Conservation (phyloP, 2,329 filamentous ascomycete species). For the Aspergillus sp. region DNA sequence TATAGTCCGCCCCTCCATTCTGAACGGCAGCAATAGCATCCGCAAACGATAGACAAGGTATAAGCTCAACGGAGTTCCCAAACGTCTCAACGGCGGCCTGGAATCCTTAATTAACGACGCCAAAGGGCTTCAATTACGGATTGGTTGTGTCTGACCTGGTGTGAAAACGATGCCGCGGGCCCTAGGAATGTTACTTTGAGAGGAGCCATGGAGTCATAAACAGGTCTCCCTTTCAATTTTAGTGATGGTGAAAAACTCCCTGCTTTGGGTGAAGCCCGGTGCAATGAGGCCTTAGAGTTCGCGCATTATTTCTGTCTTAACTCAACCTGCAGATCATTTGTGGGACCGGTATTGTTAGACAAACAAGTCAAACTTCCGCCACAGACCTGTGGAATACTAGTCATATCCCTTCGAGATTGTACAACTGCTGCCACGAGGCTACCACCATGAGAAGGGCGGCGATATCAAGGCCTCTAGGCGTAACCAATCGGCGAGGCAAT, state of each 20-base stretch:
- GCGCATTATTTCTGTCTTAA: neutral
- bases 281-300: neutral
- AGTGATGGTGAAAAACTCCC: neutral
- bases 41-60: slow-evolving; percentile 39
- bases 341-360: slow-evolving; percentile 7
- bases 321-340: slow-evolving; percentile 2
- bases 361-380: slow-evolving; percentile 25
- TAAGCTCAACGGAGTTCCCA: slow-evolving; percentile 32
- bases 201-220: slow-evolving; percentile 19
- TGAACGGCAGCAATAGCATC: slow-evolving; percentile 83
- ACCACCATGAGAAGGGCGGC: slow-evolving; percentile 1
- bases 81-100: slow-evolving; percentile 58
- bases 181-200: slow-evolving; percentile 58
- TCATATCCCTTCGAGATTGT: neutral
- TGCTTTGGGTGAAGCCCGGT: neutral
- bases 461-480: neutral
- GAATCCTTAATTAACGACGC: slow-evolving; percentile 17
- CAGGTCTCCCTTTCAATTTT: neutral
- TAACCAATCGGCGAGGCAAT: slow-evolving; percentile 2
- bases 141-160: slow-evolving; percentile 55
- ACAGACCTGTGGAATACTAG: neutral
- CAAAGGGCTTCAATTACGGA: slow-evolving; percentile 18
- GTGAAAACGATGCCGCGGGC: slow-evolving; percentile 66
- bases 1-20: slow-evolving; percentile 61
- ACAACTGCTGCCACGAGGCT: neutral